Evolutionary conservation across 2,329 filamentous ascomycete species (phyloP).

Genomic region (Talaromyces rugulosus): DNA sequence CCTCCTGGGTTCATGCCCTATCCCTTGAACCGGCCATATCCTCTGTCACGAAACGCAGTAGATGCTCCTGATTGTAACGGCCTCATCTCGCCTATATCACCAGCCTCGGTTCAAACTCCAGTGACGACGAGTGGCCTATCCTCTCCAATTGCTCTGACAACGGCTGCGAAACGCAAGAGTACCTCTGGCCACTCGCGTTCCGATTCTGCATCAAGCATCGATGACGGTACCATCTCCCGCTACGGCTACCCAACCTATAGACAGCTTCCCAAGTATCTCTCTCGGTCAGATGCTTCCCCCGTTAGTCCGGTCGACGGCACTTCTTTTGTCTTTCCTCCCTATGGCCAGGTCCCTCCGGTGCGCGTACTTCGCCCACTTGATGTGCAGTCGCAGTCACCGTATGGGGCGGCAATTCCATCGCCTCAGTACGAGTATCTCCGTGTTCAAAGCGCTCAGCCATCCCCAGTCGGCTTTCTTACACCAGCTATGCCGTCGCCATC

Average conservation of each 20-base stretch:
- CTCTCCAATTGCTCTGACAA: conserved; percentile 58
- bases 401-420: conserved; percentile 26
- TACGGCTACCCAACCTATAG: conserved; percentile 84
- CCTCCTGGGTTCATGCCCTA: conserved; percentile 51
- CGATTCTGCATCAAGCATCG: conserved; percentile 64
- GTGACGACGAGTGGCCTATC: conserved; percentile 49
- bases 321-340: conserved; percentile 35
- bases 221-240: conserved; percentile 61
- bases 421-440: conserved; percentile 25
- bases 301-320: conserved; percentile 36
- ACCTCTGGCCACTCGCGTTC: conserved; percentile 51
- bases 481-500: conserved; percentile 22
- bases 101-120: conserved; percentile 26
- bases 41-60: conserved; percentile 41
- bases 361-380: conserved; percentile 39
- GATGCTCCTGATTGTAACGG: conserved; percentile 39
- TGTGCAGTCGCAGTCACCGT: conserved; percentile 33
- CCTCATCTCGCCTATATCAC: conserved; percentile 44
- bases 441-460: conserved; percentile 22
- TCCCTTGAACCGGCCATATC: conserved; percentile 36
- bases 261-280: conserved; percentile 60
- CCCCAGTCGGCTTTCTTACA: conserved; percentile 23
- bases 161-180: conserved; percentile 37
- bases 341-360: conserved; percentile 28
- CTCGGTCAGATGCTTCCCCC: conserved; percentile 40